Conservation (phyloP, 306 rosid genomes). For the Astragalus glycyphyllos region DNA sequence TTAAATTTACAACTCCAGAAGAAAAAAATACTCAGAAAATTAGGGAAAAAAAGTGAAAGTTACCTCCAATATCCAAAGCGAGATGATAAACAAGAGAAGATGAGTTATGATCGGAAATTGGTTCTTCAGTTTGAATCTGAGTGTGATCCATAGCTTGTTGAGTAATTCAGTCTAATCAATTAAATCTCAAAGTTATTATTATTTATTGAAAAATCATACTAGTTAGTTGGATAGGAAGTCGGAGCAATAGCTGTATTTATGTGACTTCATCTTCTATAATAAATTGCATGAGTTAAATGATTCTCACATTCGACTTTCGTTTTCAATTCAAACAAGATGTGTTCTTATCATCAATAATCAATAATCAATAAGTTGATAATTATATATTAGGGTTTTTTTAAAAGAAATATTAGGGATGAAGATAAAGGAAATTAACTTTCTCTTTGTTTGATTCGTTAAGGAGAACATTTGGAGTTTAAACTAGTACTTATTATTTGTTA, state of each 20-base stretch:
- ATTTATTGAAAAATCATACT: background rate
- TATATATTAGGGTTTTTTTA: no score
- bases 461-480: no score
- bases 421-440: background rate
- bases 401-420: background rate
- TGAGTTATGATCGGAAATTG: slow-evolving; percentile 48
- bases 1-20: background rate
- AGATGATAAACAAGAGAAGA: slow-evolving; percentile 63
- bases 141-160: slow-evolving; percentile 55
- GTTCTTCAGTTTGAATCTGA: slow-evolving; percentile 33
- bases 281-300: background rate
- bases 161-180: background rate
- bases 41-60: background rate
- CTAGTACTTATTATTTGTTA: no score
- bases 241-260: background rate
- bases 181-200: slow-evolving; percentile 13
- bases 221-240: background rate
- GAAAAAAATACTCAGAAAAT: background rate
- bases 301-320: background rate
- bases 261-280: background rate
- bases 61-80: slow-evolving; percentile 93
- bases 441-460: background rate
- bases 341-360: no score
- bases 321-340: no score
- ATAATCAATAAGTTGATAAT: no score